phyloP scores from a whole-genome alignment of 2,329 filamentous ascomycete genomes.

The Xylariaceae sp. region DNA sequence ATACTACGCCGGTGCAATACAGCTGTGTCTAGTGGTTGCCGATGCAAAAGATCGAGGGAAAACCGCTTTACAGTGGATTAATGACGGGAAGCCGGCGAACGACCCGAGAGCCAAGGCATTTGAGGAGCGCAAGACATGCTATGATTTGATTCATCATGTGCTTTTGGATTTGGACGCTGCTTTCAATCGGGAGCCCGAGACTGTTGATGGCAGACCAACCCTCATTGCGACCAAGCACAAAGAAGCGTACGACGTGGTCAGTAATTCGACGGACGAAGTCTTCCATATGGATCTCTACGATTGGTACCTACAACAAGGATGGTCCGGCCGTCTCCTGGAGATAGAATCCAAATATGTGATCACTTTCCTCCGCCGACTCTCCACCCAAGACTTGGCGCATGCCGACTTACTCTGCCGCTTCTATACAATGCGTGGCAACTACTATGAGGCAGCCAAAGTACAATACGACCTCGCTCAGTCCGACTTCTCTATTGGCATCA shows the following conservation, averaged over 20 bases:
- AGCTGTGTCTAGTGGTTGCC: constrained; percentile 80
- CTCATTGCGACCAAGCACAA: constrained; percentile 73
- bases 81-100: constrained; percentile 70
- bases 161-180: constrained; percentile 74
- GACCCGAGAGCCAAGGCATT: constrained; percentile 70
- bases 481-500: constrained; percentile 75
- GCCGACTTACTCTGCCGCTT: constrained; percentile 92
- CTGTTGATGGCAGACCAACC: constrained; percentile 75
- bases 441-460: constrained; percentile 82
- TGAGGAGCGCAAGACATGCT: constrained; percentile 72
- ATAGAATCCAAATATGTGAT: constrained; percentile 84
- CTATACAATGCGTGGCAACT: constrained; percentile 79
- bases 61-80: constrained; percentile 79
- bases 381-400: constrained; percentile 68
- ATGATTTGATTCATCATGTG: constrained; percentile 82
- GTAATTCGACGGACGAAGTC: constrained; percentile 83
- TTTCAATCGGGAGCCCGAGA: constrained; percentile 65
- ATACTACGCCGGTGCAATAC: constrained; percentile 92
- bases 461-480: constrained; percentile 82
- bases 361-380: constrained; percentile 78
- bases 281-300: constrained; percentile 97
- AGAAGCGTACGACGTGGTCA: constrained; percentile 89
- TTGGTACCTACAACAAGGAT: constrained; percentile 87
- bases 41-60: constrained; percentile 84
- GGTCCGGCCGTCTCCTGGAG: constrained; percentile 80